Conservation (phyloP, 139 green algal genomes). For the Chlorella sp. region DNA sequence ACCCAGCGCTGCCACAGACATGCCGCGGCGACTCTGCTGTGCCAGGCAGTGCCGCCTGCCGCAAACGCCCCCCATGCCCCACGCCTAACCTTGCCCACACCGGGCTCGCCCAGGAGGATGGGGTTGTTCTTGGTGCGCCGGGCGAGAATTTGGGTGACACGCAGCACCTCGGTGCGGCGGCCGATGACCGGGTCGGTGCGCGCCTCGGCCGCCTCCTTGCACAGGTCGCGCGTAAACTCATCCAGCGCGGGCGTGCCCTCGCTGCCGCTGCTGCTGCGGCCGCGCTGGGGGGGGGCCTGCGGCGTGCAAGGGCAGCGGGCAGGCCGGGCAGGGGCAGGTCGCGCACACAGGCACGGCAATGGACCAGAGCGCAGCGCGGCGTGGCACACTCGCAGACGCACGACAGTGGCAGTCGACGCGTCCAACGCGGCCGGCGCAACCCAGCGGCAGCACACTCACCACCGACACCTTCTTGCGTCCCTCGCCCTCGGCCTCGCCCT, state of each 20-base stretch:
- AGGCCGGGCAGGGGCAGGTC: no score
- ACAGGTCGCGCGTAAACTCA: constrained; percentile 92
- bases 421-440: no score
- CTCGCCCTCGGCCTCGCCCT: constrained; percentile 61
- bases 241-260: constrained; percentile 66
- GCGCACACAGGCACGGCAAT: no score
- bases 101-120: constrained; percentile 96
- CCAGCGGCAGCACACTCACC: constrained; percentile 36
- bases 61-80: no score
- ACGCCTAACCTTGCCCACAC: constrained; percentile 91
- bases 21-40: no score
- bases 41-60: no score
- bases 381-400: no score
- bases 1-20: no score
- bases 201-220: constrained; percentile 60
- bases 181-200: constrained; percentile 95
- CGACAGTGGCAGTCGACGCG: no score
- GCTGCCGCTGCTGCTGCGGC: constrained; percentile 14
- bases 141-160: constrained; percentile 93
- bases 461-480: constrained; percentile 45
- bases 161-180: constrained; percentile 82
- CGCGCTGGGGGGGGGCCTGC: not conserved
- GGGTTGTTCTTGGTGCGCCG: constrained; percentile 93
- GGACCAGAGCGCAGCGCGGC: no score
- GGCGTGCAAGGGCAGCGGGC: not conserved